Conservation (phyloP, 1,139 yeast species). For the Barnettozyma hawaiiensis region DNA sequence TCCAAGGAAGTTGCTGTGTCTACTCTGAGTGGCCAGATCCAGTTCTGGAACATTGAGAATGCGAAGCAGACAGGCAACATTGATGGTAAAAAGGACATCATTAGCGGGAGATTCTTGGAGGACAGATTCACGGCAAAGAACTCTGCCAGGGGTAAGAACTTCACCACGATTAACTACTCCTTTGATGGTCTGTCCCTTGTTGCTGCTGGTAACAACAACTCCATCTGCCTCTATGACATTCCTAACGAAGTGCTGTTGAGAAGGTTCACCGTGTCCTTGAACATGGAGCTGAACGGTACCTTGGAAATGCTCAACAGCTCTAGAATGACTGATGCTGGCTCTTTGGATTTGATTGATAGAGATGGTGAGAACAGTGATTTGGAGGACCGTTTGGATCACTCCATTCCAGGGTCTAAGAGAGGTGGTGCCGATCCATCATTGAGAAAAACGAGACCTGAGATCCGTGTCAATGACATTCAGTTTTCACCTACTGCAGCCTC, state of each 20-base stretch:
- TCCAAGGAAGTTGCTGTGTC: constrained; percentile 85
- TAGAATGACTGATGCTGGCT: constrained; percentile 84
- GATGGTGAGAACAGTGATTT: constrained; percentile 83
- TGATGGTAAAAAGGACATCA: constrained; percentile 81
- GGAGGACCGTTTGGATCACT: constrained; percentile 71
- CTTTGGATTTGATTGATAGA: constrained; percentile 73
- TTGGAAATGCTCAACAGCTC: constrained; percentile 70
- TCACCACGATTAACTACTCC: constrained; percentile 76
- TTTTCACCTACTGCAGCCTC: constrained; percentile 90
- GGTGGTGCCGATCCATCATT: constrained; percentile 91
- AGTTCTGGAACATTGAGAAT: constrained; percentile 76
- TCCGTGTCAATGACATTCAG: constrained; percentile 67
- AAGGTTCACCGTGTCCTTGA: constrained; percentile 78
- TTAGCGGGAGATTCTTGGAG: constrained; percentile 78
- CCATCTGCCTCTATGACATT: constrained; percentile 86
- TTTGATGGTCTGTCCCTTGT: constrained; percentile 84
- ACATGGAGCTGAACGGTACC: constrained; percentile 91
- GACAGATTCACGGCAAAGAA: constrained; percentile 81
- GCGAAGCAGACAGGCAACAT: constrained; percentile 79
- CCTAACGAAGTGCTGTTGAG: constrained; percentile 79
- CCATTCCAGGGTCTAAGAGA: constrained; percentile 80
- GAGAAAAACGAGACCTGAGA: constrained; percentile 71
- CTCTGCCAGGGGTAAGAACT: constrained; percentile 77
- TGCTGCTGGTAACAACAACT: constrained; percentile 92
- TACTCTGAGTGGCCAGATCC: constrained; percentile 82